These are phyloP conservation scores for Pythium periplocum DNA, from an alignment of 352 stramenopile genomes.

Conservation along the genomic window DNA sequence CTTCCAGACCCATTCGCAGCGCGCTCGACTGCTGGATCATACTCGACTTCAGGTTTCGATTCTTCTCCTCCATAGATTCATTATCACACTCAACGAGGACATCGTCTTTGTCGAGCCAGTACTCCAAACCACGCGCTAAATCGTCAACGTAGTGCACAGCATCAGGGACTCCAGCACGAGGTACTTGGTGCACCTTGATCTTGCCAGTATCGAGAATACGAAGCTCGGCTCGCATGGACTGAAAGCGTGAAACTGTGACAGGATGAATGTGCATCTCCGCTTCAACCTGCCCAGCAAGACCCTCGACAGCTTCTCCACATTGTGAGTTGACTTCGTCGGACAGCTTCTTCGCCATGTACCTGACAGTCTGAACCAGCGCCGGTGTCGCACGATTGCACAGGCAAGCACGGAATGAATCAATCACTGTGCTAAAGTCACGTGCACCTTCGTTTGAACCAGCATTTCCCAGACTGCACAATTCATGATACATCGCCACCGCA, in stretches of 20 bases:
- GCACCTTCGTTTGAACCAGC: constrained; percentile 18
- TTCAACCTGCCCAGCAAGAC: constrained; percentile 40
- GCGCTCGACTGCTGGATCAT: not conserved
- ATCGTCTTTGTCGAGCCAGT: constrained; percentile 16
- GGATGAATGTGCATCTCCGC: constrained; percentile 34
- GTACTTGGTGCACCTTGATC: constrained; percentile 32
- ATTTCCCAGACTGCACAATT: not conserved
- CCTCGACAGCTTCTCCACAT: constrained; percentile 35
- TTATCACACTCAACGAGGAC: constrained; percentile 11
- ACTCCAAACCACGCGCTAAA: constrained; percentile 33
- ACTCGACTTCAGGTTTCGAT: no score
- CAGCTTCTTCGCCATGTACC: constrained; percentile 29
- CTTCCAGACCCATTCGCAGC: constrained; percentile 43
- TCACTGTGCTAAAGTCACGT: constrained; percentile 10
- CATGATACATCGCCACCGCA: constrained; percentile 31
- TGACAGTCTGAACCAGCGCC: constrained; percentile 30
- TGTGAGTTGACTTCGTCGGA: constrained; percentile 23
- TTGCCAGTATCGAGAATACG: constrained; percentile 29
- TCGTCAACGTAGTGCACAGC: constrained; percentile 46
- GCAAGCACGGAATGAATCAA: constrained; percentile 44
- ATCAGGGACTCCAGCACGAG: constrained; percentile 25
- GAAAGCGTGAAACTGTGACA: constrained; percentile 36
- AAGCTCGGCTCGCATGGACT: constrained; percentile 28
- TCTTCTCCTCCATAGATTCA: no score
- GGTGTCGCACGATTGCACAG: constrained; percentile 45